Percentiles rank a stretch among this genome's conserved stretches.
Conservation (phyloP, 1,139 yeast genomes). For the Magnusiomyces clavatus region DNA sequence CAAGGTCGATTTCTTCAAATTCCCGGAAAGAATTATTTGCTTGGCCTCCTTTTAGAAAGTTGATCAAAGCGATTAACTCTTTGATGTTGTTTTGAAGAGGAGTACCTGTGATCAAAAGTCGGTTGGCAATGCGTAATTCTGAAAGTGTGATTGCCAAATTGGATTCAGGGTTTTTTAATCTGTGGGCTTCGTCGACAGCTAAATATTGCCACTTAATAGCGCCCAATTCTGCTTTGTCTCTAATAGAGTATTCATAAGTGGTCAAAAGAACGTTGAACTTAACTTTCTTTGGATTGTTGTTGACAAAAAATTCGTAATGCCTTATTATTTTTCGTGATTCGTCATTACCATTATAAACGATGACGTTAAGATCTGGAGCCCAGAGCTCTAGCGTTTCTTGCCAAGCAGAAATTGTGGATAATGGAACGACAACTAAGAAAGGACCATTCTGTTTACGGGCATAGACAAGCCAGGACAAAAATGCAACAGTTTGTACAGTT, state of each 20-base stretch:
- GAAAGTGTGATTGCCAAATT: slow-evolving; percentile 82
- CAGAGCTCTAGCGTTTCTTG: slow-evolving; percentile 96
- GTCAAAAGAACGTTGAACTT: slow-evolving; percentile 86
- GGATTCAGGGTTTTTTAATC: slow-evolving; percentile 89
- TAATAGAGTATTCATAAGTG: slow-evolving; percentile 90
- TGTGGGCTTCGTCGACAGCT: slow-evolving; percentile 98
- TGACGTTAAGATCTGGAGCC: slow-evolving; percentile 94
- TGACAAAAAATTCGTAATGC: slow-evolving; percentile 73
- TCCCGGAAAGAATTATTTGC: slow-evolving; percentile 30
- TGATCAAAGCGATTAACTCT: slow-evolving; percentile 90
- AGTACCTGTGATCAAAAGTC: slow-evolving; percentile 93
- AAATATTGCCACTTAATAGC: slow-evolving; percentile 87
- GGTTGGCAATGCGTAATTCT: slow-evolving; percentile 74
- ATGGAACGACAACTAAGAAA: slow-evolving; percentile 89
- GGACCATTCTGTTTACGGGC: slow-evolving; percentile 97
- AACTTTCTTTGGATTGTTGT: slow-evolving; percentile 47
- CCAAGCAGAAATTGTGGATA: slow-evolving; percentile 97
- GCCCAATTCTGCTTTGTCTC: slow-evolving; percentile 77
- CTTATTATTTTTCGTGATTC: slow-evolving; percentile 75
- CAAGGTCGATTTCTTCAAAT: slow-evolving; percentile 62
- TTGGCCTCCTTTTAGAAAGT: slow-evolving; percentile 93
- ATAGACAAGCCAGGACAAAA: slow-evolving; percentile 87
- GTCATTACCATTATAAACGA: slow-evolving; percentile 88
- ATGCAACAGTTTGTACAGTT: slow-evolving; percentile 94
- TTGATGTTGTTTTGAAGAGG: slow-evolving; percentile 94